phyloP scores from a whole-genome alignment of 78 protist species.

The Monocercomonoides exilis region DNA sequence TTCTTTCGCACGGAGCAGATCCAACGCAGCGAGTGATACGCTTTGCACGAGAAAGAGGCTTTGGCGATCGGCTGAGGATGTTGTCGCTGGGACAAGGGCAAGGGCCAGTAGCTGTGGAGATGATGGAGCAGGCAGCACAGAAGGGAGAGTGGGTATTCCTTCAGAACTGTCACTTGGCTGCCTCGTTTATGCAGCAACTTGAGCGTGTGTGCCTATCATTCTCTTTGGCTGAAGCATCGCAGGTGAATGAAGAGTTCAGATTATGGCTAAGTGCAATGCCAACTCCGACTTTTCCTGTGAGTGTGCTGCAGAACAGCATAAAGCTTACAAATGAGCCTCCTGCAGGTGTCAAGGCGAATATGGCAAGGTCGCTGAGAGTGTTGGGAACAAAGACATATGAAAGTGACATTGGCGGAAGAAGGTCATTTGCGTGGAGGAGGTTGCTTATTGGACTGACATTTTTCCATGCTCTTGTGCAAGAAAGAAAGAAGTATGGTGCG shows the following conservation, averaged over 20 bases:
- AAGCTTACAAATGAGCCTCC: slow-evolving; percentile 52
- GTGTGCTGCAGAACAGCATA: slow-evolving; percentile 36
- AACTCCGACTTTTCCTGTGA: slow-evolving; percentile 32
- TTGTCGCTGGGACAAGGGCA: too few species aligned
- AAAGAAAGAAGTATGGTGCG: slow-evolving; percentile 52
- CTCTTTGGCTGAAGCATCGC: not conserved
- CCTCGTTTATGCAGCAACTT: slow-evolving; percentile 52
- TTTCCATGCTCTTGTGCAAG: slow-evolving; percentile 56
- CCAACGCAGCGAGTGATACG: slow-evolving; percentile 41
- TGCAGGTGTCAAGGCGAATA: too few species aligned
- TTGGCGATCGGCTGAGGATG: slow-evolving; percentile 75
- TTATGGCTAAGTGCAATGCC: slow-evolving; percentile 54
- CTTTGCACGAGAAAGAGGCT: slow-evolving; percentile 36
- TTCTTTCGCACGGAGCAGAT: slow-evolving; percentile 70
- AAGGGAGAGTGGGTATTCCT: slow-evolving; percentile 62
- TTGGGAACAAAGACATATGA: not conserved
- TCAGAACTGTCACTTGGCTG: slow-evolving; percentile 32
- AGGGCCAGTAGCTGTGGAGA: slow-evolving; percentile 22
- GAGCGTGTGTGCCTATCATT: slow-evolving; percentile 33
- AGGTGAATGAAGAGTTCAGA: slow-evolving; percentile 28
- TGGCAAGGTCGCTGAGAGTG: slow-evolving; percentile 5
- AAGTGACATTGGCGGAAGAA: not conserved
- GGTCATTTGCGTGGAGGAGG: slow-evolving; percentile 14
- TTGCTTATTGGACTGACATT: slow-evolving; percentile 39
- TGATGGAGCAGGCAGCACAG: not conserved